A percentile compares a stretch with the other conserved stretches of the same genome.
These are phyloP conservation scores for Saposhnikovia divaricata DNA, from an alignment of 129 eudicot genomes.

Conservation along the genomic window DNA sequence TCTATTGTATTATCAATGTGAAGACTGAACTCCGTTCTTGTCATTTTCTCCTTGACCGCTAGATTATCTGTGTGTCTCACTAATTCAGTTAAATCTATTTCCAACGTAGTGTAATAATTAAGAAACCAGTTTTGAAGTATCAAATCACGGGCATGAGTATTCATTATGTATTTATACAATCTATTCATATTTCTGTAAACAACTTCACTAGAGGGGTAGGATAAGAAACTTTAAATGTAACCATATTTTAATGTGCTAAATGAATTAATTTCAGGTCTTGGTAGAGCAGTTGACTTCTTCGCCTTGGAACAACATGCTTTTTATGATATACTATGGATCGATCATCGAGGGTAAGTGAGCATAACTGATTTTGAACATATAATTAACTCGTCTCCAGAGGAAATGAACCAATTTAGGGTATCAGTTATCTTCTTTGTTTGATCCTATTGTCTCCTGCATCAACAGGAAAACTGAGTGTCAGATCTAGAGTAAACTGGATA, in stretches of 20 bases:
- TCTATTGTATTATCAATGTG: not conserved
- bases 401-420: not conserved
- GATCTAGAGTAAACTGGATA: not conserved
- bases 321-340: slow-evolving; percentile 87
- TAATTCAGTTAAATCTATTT: not conserved
- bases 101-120: not conserved
- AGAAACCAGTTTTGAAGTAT: not conserved
- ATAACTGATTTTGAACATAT: not conserved
- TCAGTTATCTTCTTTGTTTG: not conserved
- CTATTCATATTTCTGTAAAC: not conserved
- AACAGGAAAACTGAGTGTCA: not conserved
- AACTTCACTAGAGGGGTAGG: not conserved
- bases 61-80: not conserved
- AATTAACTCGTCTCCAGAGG: not conserved
- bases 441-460: not conserved
- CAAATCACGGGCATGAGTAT: not conserved
- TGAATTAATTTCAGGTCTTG: slow-evolving; percentile 57
- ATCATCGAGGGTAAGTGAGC: slow-evolving; percentile 71
- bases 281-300: slow-evolving; percentile 78
- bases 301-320: slow-evolving; percentile 83
- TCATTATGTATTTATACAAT: not conserved
- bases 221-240: not conserved
- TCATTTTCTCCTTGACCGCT: not conserved
- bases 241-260: slow-evolving; percentile 3
- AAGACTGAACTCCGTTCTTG: not conserved